Conservation (phyloP, 257 asterid species). For the Fraxinus americana region DNA sequence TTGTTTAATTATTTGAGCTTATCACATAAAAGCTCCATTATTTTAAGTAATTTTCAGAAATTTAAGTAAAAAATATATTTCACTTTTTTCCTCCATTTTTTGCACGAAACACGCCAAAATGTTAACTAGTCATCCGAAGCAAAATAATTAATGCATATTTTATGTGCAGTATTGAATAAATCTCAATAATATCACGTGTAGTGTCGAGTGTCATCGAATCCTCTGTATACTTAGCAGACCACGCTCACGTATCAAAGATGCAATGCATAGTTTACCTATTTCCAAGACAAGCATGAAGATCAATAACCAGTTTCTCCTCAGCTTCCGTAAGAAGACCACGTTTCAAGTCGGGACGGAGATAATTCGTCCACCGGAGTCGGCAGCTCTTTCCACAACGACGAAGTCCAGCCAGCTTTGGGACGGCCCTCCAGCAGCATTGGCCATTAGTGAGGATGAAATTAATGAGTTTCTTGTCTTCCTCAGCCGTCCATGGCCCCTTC, state of each 20-base stretch:
- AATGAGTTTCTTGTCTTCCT: conserved; percentile 89
- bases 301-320: conserved; percentile 90
- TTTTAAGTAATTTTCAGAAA: not conserved
- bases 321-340: conserved; percentile 84
- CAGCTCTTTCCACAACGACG: conserved; percentile 98
- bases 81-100: not conserved
- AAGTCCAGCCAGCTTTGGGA: conserved; percentile 96
- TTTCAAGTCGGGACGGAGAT: conserved; percentile 96
- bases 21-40: not conserved
- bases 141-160: not conserved
- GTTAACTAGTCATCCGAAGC: not conserved
- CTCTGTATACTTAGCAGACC: not conserved
- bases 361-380: conserved; percentile 95
- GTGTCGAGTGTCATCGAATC: no score
- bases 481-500: conserved; percentile 99
- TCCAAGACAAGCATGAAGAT: conserved; percentile 91
- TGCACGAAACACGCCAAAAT: not conserved
- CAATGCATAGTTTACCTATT: conserved; percentile 53
- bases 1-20: not conserved
- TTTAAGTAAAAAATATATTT: not conserved
- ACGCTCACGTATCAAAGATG: not conserved
- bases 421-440: conserved; percentile 98
- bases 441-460: conserved; percentile 81
- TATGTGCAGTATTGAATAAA: not conserved
- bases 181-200: not conserved